Evolutionary conservation across 768 basidiomycete species (phyloP), one percentile per base, ranked within the genome.

Genomic region (Brasilioporus rufonigricans): DNA sequence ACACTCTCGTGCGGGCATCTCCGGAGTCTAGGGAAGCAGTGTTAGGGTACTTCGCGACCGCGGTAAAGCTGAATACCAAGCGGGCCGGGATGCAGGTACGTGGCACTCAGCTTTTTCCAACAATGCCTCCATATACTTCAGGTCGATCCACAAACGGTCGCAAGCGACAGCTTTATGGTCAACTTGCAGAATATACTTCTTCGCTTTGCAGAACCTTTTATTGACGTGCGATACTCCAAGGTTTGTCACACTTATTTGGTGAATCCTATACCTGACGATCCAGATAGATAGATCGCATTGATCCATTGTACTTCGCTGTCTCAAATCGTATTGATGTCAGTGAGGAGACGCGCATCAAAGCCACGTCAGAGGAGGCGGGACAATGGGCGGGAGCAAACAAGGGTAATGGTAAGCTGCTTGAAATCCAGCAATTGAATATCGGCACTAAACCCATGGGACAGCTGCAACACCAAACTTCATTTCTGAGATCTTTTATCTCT

Each of bases 311-410:
- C 71, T 95, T 85, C 65, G 83, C 84, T 11, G 82, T 80, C 56
- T 88, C 88, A 5, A 68, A 76, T 11, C 80, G 93, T 7, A 81
- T 98, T 27, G 78, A 91, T 60, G 72, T 96, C 23, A 83, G 73
- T 27, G 96, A 98, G 14, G 93, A 97, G 68, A 99, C 97, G 0
- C 86, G 94, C 48, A 89, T 99, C 60, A 93, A 93, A 61, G 93
- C 93, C 0, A 93, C 92, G 0, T 88, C 85, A 59, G 89, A 93
- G 53, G 94, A 98, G 62, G 91, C 89, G 1, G 76, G 81, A 21
- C 74, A 80, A 53, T 97, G 91, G 86, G 83, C 75, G 43, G 75
- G 81, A 40, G 71, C 76, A 48, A 78, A 84, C 72, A 72, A 57
- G 65, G 72, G 76, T 40, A 70, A 69, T 47, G 81, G 86, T 84